Conservation (phyloP, 805 yeast species). For the Suhomyces kilbournensis region DNA sequence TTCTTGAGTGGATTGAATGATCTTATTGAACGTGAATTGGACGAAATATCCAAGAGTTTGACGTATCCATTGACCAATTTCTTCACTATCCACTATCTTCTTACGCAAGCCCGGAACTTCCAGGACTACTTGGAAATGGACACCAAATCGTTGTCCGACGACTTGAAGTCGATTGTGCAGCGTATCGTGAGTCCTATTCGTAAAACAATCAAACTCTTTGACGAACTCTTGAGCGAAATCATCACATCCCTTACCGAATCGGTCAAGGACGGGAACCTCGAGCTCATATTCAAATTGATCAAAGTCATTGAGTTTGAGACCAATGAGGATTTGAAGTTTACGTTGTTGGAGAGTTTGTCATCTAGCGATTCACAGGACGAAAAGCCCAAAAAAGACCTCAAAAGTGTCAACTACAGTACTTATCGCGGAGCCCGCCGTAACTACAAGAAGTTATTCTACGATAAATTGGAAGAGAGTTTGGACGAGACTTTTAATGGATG, state of each 20-base stretch:
- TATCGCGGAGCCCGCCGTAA: slow-evolving; percentile 46
- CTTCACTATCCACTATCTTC: slow-evolving; percentile 63
- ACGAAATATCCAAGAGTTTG: slow-evolving; percentile 32
- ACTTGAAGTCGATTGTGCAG: slow-evolving; percentile 62
- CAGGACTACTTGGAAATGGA: slow-evolving; percentile 68
- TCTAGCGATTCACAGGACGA: slow-evolving; percentile 8
- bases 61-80: slow-evolving; percentile 52
- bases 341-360: slow-evolving; percentile 29
- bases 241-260: slow-evolving; percentile 70
- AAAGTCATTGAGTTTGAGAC: slow-evolving; percentile 81
- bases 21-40: slow-evolving; percentile 47
- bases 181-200: slow-evolving; percentile 50
- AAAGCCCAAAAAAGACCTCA: slow-evolving; percentile 7
- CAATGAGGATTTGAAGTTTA: slow-evolving; percentile 61
- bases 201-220: slow-evolving; percentile 56
- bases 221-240: slow-evolving; percentile 58
- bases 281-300: slow-evolving; percentile 66
- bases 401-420: slow-evolving; percentile 24
- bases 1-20: slow-evolving; percentile 49
- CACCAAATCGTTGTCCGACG: slow-evolving; percentile 50
- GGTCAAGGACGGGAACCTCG: slow-evolving; percentile 62
- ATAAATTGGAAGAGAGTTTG: slow-evolving; percentile 57
- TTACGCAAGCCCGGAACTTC: slow-evolving; percentile 72
- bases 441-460: slow-evolving; percentile 60
- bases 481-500: slow-evolving; percentile 67